Percentiles rank a stretch among this genome's conserved stretches.
Conservation (phyloP, 2,329 filamentous ascomycete genomes). For the Gyromitra esculenta region DNA sequence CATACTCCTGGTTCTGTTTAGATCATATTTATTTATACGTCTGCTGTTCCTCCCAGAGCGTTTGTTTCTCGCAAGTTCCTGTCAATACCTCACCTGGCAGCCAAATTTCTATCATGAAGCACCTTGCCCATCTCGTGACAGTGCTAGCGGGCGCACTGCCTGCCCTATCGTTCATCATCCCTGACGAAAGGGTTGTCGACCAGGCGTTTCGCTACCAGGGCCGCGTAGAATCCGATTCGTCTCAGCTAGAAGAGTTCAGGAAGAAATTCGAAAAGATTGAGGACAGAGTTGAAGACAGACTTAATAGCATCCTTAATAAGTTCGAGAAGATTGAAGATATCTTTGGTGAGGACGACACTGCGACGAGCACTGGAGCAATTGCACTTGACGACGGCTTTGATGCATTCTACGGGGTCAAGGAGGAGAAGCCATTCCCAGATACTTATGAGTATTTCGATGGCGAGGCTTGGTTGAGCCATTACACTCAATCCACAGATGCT, state of each 20-base stretch:
- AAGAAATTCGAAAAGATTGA: conserved; percentile 29
- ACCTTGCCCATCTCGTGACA: background rate
- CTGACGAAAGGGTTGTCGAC: conserved; percentile 24
- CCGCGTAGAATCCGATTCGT: background rate
- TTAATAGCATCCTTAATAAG: conserved; percentile 19
- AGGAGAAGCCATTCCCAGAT: conserved; percentile 14
- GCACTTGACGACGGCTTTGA: conserved; percentile 23
- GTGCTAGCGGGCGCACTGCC: conserved; percentile 18
- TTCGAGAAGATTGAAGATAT: conserved; percentile 5
- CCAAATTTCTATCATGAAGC: conserved; percentile 30
- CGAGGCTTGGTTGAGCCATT: conserved; percentile 29
- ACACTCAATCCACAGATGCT: conserved; percentile 22
- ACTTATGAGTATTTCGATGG: conserved; percentile 41
- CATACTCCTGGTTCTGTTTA: background rate
- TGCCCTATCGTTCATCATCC: conserved; percentile 29
- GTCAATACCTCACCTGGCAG: background rate
- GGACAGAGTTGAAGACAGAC: conserved; percentile 16
- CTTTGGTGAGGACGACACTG: background rate
- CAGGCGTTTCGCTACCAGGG: conserved; percentile 23
- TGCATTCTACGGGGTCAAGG: conserved; percentile 14
- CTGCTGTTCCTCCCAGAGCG: background rate
- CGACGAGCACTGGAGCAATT: background rate
- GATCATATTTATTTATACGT: conserved; percentile 19
- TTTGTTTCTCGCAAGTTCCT: background rate
- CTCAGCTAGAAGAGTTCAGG: conserved; percentile 6